Conservation (phyloP, 139 green algal genomes). For the Micractinium conductrix region DNA sequence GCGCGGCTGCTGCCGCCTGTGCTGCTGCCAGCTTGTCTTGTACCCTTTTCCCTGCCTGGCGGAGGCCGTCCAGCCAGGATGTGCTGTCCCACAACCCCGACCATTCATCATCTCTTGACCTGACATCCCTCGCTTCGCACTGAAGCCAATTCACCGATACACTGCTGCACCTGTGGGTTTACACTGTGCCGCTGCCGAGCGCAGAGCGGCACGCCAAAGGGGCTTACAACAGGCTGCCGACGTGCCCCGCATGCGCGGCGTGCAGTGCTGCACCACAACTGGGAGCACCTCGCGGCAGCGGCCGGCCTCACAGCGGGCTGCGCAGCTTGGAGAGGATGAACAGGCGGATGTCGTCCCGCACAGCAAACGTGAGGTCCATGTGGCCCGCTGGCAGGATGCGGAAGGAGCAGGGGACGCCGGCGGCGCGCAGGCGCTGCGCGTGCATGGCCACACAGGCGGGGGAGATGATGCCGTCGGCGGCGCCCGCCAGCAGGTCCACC, state of each 20-base stretch:
- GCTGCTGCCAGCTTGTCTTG: neutral
- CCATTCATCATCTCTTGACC: no score
- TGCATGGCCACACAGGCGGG: conserved; percentile 68
- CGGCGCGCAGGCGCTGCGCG: conserved; percentile 63
- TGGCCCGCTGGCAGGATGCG: conserved; percentile 84
- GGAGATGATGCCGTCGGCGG: conserved; percentile 83
- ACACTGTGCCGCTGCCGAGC: no score
- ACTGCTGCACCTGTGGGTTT: no score
- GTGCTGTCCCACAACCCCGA: no score
- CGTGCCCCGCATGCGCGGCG: no score
- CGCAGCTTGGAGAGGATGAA: conserved; percentile 51
- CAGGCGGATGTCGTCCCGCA: conserved; percentile 63
- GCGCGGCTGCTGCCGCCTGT: neutral
- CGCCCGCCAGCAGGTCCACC: conserved; percentile 87
- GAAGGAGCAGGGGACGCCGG: conserved; percentile 60
- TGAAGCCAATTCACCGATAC: no score
- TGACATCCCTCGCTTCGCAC: no score
- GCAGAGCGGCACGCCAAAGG: no score
- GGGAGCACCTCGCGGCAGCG: no score
- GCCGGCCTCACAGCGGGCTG: conserved; percentile 9
- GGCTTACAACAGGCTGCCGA: neutral
- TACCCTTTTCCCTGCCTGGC: neutral
- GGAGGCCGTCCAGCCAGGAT: no score
- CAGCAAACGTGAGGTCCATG: conserved; percentile 91
- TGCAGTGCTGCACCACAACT: no score